Evolutionary conservation across 2,329 filamentous ascomycete genomes (phyloP), one percentile per base, ranked within the genome.

Genomic region (Aureobasidium sp.): DNA sequence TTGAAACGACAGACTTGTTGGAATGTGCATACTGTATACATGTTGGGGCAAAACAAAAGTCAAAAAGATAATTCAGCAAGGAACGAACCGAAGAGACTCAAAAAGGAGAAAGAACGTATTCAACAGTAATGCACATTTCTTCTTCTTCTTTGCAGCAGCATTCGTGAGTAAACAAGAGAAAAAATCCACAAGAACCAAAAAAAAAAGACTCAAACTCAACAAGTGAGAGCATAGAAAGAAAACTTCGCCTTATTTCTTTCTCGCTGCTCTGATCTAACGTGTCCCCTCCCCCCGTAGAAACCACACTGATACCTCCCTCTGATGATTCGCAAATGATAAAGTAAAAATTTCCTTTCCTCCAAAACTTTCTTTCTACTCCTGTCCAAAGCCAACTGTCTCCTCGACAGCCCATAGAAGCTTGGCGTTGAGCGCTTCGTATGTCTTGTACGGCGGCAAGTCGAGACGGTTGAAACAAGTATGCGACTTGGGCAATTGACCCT

Each of bases 401-500:
- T 99, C 94, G 61, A 99, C 94, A 30, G 94, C 94, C 76, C 96
- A 96, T 7, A 92, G 94, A 69, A 99, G 81, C 78, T 99, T 99
- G 71, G 87, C 81, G 73, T 93, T 88, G 67, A 99, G 81, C 68
- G 84, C 85, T 65, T 97, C 93, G 69, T 92, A 82, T 27, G 82
- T 85, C 80, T 97, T 97, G 74, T 99, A 99, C 32, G 91, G 87
- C 44, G 94, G 94, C 54, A 99, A 79, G 76, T 99, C 94, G 67
- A 99, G 83, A 70, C 94, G 91, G 76, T 99, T 99, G 82, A 99
- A 99, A 78, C 94, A 99, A 68, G 94, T 99, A 74, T 99, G 94
- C 63, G 91, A 94, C 78, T 99, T 99, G 36, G 94, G 94, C 72
- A 99, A 75, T 69, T 97, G 96, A 64, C 82, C 85, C 58, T 92